phyloP scores from a whole-genome alignment of 495 filamentous ascomycete genomes.

The Aspergillus cavernicola region DNA sequence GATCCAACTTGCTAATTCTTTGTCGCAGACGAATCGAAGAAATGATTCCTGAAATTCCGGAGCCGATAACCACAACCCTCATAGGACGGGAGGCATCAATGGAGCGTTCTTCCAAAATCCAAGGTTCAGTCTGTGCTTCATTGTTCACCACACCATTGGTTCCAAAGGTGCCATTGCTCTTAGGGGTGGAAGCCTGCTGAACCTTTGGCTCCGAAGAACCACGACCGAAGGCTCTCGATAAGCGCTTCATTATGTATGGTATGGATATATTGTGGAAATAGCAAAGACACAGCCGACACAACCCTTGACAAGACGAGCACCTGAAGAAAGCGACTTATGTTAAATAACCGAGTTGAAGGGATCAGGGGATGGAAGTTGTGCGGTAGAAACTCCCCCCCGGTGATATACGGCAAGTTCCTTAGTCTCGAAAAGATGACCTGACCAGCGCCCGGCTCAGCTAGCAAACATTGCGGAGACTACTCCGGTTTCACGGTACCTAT shows the following conservation, averaged over 20 bases:
- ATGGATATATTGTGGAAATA: not conserved
- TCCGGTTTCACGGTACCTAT: not conserved
- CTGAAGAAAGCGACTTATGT: not conserved
- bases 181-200: not conserved
- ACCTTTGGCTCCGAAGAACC: conserved; percentile 1
- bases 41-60: conserved; percentile 61
- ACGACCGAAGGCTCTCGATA: conserved; percentile 4
- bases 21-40: conserved; percentile 57
- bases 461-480: not conserved
- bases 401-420: not conserved
- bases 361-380: not conserved
- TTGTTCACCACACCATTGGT: not conserved
- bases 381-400: not conserved
- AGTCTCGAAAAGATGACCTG: not conserved
- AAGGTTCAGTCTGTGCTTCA: not conserved
- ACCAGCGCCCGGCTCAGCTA: not conserved
- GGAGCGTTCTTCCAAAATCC: conserved; percentile 41
- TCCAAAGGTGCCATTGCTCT: not conserved
- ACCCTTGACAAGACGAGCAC: not conserved
- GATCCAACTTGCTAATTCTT: conserved; percentile 54
- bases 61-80: conserved; percentile 61
- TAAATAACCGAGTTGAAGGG: not conserved
- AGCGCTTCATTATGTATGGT: conserved; percentile 7
- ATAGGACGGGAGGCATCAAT: conserved; percentile 55
- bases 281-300: not conserved